Base-by-base conservation (phyloP, 106 monocot species). In the Platanthera guangdongensis region DNA sequence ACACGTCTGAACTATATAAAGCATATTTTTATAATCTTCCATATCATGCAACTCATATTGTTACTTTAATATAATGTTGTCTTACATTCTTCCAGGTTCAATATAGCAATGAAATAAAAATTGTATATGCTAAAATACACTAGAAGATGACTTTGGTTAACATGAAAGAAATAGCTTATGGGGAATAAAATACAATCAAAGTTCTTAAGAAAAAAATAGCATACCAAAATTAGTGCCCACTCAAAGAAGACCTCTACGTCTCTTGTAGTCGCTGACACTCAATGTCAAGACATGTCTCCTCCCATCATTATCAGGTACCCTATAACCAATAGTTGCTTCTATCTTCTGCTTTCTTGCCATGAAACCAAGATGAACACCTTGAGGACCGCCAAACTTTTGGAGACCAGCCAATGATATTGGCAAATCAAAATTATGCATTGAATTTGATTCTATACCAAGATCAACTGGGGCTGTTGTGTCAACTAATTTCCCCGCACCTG, bases 181-280 rank as follows among this genome's bases (percentile, higher is more conserved):
- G 39, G 52, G 14, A 14, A 14, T 53, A 65, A 11, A 65, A 65
- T 60, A n/a, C 32, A 65, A 11, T 30, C 18, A 11, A 65, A 65
- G 10, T 4, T 65, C 11, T 6, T 32, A 65, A 30, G 32, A 30
- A 65, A 65, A 32, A 32, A 11, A 65, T 63, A 32, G 16, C 65
- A 65, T 65, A 65, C 65, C 65, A 30, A 65, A 25, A 32, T 4
- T 10, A 65, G 65, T 30, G 12, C 12, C 65, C 65, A 32, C 65
- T 92, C 77, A 92, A 2, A 92, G 90, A 32, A 95, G 86, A 76
- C 95, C 95, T 46, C 90, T 79, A 1, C 92, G 78, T 3, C 95
- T 80, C 83, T 95, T 95, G 87, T 95, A 95, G 68, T 95, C 95
- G 72, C 95, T 92, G 12, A 95, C 87, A 10, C 90, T 92, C 54